These are phyloP conservation scores for Candida sonorensis DNA, from an alignment of 805 yeast species.

Conservation along the genomic window DNA sequence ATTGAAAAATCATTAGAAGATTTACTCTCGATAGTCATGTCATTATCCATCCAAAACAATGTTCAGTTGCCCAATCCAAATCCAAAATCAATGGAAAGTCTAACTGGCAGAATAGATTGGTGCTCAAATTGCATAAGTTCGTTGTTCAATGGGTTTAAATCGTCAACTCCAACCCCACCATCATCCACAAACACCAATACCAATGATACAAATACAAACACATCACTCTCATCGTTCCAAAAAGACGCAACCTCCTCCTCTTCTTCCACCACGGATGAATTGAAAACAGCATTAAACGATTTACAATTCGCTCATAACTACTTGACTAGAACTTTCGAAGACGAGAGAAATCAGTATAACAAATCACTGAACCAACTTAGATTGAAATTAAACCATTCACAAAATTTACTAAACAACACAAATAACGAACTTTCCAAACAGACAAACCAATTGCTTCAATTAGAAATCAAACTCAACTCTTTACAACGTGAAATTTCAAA, in stretches of 20 bases:
- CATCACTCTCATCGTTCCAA: background rate
- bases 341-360: conserved; percentile 51
- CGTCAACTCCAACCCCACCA: conserved; percentile 1
- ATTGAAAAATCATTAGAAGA: conserved; percentile 32
- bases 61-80: conserved; percentile 32
- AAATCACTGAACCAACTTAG: conserved; percentile 48
- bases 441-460: conserved; percentile 28
- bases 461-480: conserved; percentile 31
- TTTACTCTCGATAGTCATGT: conserved; percentile 39
- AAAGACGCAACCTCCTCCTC: no score
- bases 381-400: conserved; percentile 42
- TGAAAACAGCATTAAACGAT: conserved; percentile 54
- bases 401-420: conserved; percentile 40
- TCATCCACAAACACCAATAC: conserved; percentile 2
- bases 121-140: conserved; percentile 21
- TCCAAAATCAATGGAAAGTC: conserved; percentile 13
- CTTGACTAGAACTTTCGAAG: conserved; percentile 59
- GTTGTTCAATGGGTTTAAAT: conserved; percentile 11
- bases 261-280: no score
- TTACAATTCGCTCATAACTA: conserved; percentile 67
- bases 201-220: background rate
- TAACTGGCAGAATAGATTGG: conserved; percentile 25
- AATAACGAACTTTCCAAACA: conserved; percentile 31
- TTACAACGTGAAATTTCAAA: conserved; percentile 22
- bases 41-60: conserved; percentile 37